These are phyloP conservation scores for Cladophialophora chaetospira DNA, from an alignment of 2,329 filamentous ascomycete species.

Conservation along the genomic window DNA sequence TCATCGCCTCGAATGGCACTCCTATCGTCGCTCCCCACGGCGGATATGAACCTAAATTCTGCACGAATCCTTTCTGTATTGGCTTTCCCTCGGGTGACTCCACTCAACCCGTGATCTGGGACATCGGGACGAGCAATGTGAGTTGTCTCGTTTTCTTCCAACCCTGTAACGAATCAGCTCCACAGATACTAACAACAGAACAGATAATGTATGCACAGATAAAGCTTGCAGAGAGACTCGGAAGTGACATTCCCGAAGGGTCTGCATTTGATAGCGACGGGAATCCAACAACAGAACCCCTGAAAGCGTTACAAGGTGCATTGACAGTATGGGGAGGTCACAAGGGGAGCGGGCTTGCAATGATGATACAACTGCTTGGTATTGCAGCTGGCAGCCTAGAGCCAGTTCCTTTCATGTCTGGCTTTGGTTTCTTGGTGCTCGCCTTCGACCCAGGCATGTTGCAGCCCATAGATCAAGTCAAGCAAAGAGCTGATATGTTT, in stretches of 20 bases:
- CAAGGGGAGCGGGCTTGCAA: conserved; percentile 15
- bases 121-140: conserved; percentile 21
- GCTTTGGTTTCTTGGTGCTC: conserved; percentile 16
- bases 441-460: conserved; percentile 15
- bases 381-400: conserved; percentile 11
- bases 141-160: too few species aligned
- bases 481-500: conserved; percentile 8
- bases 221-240: conserved; percentile 14
- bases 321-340: conserved; percentile 15
- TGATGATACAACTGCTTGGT: conserved; percentile 18
- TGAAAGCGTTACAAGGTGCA: conserved; percentile 12
- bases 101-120: conserved; percentile 16
- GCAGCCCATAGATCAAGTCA: conserved; percentile 10
- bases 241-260: conserved; percentile 7
- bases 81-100: conserved; percentile 16
- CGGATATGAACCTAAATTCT: conserved; percentile 17
- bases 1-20: conserved; percentile 19
- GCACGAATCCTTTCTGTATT: conserved; percentile 22
- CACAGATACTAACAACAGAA: too few species aligned
- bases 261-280: conserved; percentile 11
- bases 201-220: conserved; percentile 21
- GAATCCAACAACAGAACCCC: conserved; percentile 13
- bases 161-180: too few species aligned
- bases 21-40: conserved; percentile 19
- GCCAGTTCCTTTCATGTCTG: conserved; percentile 3